Base-by-base conservation (phyloP, 192 early-diverging fungal species). In the Entrophospora sp. region DNA sequence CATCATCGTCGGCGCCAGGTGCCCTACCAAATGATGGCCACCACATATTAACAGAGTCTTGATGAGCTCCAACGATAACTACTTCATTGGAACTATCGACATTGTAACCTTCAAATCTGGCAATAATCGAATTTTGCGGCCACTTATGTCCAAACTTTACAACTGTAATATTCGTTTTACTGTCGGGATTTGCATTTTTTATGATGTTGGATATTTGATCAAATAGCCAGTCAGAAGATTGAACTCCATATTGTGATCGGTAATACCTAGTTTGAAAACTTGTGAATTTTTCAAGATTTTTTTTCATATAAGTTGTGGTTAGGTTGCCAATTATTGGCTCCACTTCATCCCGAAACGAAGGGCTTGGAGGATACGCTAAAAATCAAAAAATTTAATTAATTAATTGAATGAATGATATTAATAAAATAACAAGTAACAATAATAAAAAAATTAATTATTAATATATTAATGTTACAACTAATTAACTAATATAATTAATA, bases 211-310 rank as follows among this genome's bases (percentile, higher is more conserved):
- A 52, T 10, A 91, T 72, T 56, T 87, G 79, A 12, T 72, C 62
- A 64, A 80, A 75, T 55, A 92, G 81, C 88, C 88, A 92, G 55
- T 81, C 61, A 25, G 82, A 84, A 18, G 89, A 89, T 59, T 85
- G 62, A 28, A 71, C 77, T 3, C 88, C 89, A 43, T 78, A 78
- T 46, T 82, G 62, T 42, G 85, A 84, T 64, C 89, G 89, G 79
- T 91, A 98, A 76, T 96, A 96, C 14, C 96, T 86, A 63, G 85
- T 98, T 40, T 83, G 75, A 83, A 98, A 96, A 22, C 70, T 75
- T 4, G 92, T 92, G 65, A 97, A 91, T 12, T 74, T 77, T 38
- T 74, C 82, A 67, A 98, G 71, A 40, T 85, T 85, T 18, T 79
- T 64, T 44, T 85, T 75, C 80, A 95, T 90, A 61, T 78, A 67